Evolutionary conservation across 2,329 filamentous ascomycete species (phyloP), one percentile per base, ranked within the genome.

Genomic region (Apiospora kogelbergensis): DNA sequence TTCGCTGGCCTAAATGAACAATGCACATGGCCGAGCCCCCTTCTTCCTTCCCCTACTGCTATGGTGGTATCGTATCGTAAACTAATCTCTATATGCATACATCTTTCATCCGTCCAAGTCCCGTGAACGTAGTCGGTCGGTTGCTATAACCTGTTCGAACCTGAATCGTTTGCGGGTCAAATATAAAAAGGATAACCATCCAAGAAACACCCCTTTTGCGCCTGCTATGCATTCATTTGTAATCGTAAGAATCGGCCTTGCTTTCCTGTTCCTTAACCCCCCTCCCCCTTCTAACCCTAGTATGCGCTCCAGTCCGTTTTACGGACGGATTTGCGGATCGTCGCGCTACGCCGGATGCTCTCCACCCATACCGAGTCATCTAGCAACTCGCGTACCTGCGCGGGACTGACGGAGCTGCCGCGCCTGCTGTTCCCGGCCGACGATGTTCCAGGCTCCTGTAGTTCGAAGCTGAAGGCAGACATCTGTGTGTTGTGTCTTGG

Each of bases 291-390:
- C 13, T 24, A 26, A 44, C 26, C 63, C 22, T 22, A 42, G 13
- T 73, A 70, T 17, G 71, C 71, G 69, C 67, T 74, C 74, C 75
- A 75, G 67, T 78, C 72, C 3, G 80, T 78, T 46, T 77, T 77
- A 66, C 78, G 75, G 30, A 82, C 78, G 17, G 83, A 82, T 72
- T 81, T 83, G 66, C 83, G 82, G 67, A 86, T 87, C 67, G 94
- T 97, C 74, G 96, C 94, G 81, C 94, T 97, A 71, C 94, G 88
- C 72, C 94, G 87, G 72, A 98, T 94, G 83, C 93, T 97, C 81
- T 97, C 93, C 66, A 95, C 93, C 95, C 95, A 98, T 20, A 93
- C 91, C 22, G 93, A 96, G 76, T 95, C 93, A 76, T 96, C 93
- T 68, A 98, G 86, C 77, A 96, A 92, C 73, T 94, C 90, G 79